phyloP scores from a whole-genome alignment of 2,329 filamentous ascomycete species.

The Ophiosphaerella korrae region DNA sequence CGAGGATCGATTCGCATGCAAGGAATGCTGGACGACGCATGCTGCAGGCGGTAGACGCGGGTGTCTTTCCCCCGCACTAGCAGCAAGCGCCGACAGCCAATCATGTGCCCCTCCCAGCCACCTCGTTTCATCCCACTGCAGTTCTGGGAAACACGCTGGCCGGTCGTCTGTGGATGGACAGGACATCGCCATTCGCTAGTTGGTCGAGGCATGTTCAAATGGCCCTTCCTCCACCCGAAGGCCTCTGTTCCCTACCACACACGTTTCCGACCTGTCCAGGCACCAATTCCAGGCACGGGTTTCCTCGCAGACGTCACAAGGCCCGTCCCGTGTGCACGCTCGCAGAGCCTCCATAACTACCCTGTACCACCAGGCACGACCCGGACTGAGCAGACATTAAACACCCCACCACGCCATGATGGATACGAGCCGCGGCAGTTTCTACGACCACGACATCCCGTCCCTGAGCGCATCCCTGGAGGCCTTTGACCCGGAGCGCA shows the following conservation, averaged over 20 bases:
- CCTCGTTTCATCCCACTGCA: constrained; percentile 37
- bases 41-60: constrained; percentile 10
- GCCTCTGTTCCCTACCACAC: constrained; percentile 9
- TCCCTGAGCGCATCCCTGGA: constrained; percentile 47
- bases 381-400: too few relatives aligned
- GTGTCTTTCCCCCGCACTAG: constrained; percentile 21
- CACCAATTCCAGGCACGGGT: constrained; percentile 32
- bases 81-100: constrained; percentile 21
- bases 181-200: constrained; percentile 17
- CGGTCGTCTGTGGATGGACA: constrained; percentile 13
- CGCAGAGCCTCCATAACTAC: constrained; percentile 23
- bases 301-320: constrained; percentile 38
- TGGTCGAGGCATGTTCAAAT: constrained; percentile 6
- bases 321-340: constrained; percentile 38
- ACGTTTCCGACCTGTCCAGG: constrained; percentile 22
- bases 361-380: constrained; percentile 23
- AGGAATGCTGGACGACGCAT: constrained; percentile 11
- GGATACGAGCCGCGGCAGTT: constrained; percentile 39
- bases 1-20: constrained; percentile 5
- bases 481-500: constrained; percentile 47
- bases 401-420: constrained; percentile 24
- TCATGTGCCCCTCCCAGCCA: constrained; percentile 31
- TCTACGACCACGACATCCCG: constrained; percentile 46
- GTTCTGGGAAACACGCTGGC: constrained; percentile 32
- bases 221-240: constrained; percentile 13